phyloP scores from a whole-genome alignment of 768 basidiomycete genomes.

The Suillus sp. region DNA sequence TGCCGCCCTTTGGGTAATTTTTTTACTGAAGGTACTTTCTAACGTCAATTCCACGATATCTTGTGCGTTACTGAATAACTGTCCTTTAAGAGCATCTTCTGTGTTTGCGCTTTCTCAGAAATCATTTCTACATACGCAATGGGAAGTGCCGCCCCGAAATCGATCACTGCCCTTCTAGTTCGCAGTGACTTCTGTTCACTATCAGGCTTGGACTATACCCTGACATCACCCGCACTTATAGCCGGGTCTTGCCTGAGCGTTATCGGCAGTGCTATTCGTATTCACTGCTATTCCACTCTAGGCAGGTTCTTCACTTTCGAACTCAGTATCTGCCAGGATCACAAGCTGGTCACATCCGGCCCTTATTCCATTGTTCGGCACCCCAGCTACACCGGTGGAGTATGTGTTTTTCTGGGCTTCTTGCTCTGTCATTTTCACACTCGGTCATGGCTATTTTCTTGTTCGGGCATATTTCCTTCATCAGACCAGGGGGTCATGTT shows the following conservation, averaged over 20 bases:
- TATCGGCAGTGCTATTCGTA: conserved; percentile 31
- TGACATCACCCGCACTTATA: conserved; percentile 1
- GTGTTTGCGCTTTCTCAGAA: conserved; percentile 4
- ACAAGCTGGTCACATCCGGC: conserved; percentile 40
- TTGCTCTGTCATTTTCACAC: conserved; percentile 6
- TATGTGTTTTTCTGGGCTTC: conserved; percentile 12
- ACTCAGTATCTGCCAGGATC: conserved; percentile 36
- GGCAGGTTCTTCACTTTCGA: conserved; percentile 43
- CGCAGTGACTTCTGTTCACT: conserved; percentile 1
- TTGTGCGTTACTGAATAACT: neutral
- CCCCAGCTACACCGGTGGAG: conserved; percentile 25
- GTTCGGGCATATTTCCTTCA: conserved; percentile 10
- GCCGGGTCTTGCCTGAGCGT: conserved; percentile 26
- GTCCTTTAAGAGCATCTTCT: neutral
- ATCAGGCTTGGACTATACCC: neutral
- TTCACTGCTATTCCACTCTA: conserved; percentile 38
- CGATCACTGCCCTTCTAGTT: neutral
- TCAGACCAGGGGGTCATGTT: neutral
- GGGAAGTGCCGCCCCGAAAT: neutral
- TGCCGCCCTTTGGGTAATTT: neutral
- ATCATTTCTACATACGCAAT: neutral
- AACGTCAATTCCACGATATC: neutral
- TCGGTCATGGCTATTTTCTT: conserved; percentile 15
- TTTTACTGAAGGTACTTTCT: neutral
- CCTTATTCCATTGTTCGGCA: conserved; percentile 46